These are phyloP conservation scores for Ramalina intermedia DNA, from an alignment of 495 filamentous ascomycete species.

Conservation along the genomic window DNA sequence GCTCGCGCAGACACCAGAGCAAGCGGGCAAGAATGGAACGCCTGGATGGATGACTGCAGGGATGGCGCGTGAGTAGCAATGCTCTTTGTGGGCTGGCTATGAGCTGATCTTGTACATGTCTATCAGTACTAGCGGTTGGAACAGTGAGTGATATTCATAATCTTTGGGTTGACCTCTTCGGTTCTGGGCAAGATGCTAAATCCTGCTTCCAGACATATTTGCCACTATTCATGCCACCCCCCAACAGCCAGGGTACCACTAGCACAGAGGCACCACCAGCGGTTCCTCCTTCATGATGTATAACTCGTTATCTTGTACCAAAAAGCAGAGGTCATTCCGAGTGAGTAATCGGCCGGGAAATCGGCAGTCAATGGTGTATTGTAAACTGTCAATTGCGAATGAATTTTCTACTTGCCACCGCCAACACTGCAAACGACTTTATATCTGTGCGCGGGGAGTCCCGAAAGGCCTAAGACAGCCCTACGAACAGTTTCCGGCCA, in stretches of 20 bases:
- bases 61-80: conserved; percentile 58
- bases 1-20: conserved; percentile 70
- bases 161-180: background rate
- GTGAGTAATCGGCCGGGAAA: no score
- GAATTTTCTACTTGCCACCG: no score
- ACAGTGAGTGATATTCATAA: conserved; percentile 36
- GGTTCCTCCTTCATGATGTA: conserved; percentile 23
- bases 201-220: conserved; percentile 49
- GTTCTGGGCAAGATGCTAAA: background rate
- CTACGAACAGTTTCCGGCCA: background rate
- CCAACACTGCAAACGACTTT: no score
- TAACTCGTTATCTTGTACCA: background rate
- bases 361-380: no score
- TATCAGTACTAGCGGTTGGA: conserved; percentile 58
- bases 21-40: conserved; percentile 48
- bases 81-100: background rate
- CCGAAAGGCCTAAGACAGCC: no score
- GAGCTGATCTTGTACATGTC: conserved; percentile 13
- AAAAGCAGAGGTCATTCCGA: no score
- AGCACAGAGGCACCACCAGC: conserved; percentile 30
- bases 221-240: conserved; percentile 63
- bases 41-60: conserved; percentile 74
- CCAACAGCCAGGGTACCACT: conserved; percentile 23
- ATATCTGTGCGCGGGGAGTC: no score
- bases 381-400: no score